Base-by-base conservation (phyloP, 148 eudicot species). In the Cornus suecica region DNA sequence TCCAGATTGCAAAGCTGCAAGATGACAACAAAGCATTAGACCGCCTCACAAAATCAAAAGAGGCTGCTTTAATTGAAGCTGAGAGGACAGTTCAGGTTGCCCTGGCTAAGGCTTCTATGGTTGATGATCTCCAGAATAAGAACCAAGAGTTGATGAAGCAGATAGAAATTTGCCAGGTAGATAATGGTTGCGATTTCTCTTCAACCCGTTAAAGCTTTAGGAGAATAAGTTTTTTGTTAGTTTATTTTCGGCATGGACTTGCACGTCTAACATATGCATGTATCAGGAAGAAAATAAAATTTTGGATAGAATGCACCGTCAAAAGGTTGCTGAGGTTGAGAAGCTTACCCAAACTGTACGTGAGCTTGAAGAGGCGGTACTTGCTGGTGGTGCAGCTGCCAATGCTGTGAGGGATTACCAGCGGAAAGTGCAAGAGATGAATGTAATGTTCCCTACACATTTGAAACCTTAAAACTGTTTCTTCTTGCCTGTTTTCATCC, bases 351-450 rank as follows among this genome's bases (percentile, higher is more conserved):
- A 88, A 81, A 90, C 91, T 32, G 94, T 90, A 32, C 83, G 82
- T 61, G 94, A 90, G 77, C 87, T 90, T 70, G 94, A 90, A 80
- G 94, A 90, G 83, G 91, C 94, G 76, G 91, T 90, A 65, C 91
- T 90, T 85, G 94, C 94, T 72, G 94, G 94, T 66, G 94, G 91
- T 82, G 94, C 94, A 54, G 90, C 94, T 81, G 94, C 94, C 69
- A 90, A 90, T 77, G 94, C 91, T 77, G 94, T 90, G 70, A 86
- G 94, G 80, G 94, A 90, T 79, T 88, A 88, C 73, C 94, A 90
- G 68, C 82, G 94, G 66, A 90, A 90, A 88, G 90, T 90, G 78
- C 94, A 88, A 84, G 94, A 90, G 83, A 88, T 90, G 90, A 90
- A 88, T 85, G 94, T 90, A 88, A 82, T 71, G 10, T 73, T 31